Base-by-base conservation (phyloP, 192 early-diverging fungal species). In the Podila epicladia region DNA sequence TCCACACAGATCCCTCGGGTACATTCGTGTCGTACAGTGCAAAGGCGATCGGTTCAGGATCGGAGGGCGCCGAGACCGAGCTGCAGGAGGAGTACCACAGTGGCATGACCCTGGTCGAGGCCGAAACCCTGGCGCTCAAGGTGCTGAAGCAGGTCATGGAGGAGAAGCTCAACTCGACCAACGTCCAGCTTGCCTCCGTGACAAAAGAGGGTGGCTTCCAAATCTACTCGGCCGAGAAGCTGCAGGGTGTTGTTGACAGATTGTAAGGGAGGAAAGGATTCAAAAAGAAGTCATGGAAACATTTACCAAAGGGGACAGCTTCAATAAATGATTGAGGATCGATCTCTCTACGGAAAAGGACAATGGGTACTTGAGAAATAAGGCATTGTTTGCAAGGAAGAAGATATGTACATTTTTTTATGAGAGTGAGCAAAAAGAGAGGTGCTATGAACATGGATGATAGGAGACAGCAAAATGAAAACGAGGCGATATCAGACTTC, bases 91-190 rank as follows among this genome's bases (percentile, higher is more conserved):
- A 98, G 79, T 99, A 96, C 74, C 95, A 98, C 78, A 73, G 94
- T 90, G 93, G 93, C 4, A 84, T 99, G 62, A 94, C 93, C 3
- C 79, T 99, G 74, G 85, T 87, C 15, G 96, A 99, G 71, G 98
- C 97, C 9, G 92, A 96, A 82, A 86, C 89, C 9, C 80, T 99
- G 65, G 92, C 97, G 26, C 90, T 99, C 48, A 98, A 97, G 89
- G 95, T 98, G 20, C 86, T 99, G 45, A 99, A 99, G 90, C 93
- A 96, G 76, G 98, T 99, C 24, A 99, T 99, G 97, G 98, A 99
- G 83, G 98, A 99, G 86, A 99, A 99, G 86, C 89, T 99, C 45
- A 97, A 91, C 83, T 92, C 93, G 67, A 92, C 92, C 13, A 99
- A 99, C 83, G 96, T 99, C 12, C 93, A 99, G 86, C 79, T 99